These are phyloP conservation scores for Ceratocystiopsis brevicomis DNA, from an alignment of 2,329 filamentous ascomycete species.

Conservation along the genomic window DNA sequence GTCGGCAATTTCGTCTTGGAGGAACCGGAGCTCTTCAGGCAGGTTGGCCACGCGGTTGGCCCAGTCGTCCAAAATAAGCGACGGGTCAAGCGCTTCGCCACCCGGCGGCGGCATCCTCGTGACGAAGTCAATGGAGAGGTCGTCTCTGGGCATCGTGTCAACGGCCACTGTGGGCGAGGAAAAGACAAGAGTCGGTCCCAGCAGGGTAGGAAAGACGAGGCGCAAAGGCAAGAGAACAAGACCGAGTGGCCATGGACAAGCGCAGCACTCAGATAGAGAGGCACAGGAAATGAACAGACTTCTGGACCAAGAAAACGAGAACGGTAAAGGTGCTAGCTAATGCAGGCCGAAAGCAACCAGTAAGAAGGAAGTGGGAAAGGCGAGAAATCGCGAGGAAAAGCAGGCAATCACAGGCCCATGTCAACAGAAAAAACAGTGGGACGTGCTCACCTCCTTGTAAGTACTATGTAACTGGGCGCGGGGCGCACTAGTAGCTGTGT, in stretches of 20 bases:
- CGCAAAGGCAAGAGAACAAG: not conserved
- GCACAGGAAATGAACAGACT: not conserved
- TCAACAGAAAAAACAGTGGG: no score
- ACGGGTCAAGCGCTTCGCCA: conserved; percentile 40
- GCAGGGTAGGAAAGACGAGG: not conserved
- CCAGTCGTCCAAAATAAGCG: conserved; percentile 62
- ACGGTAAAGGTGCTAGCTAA: not conserved
- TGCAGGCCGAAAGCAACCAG: not conserved
- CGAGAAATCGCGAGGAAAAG: not conserved
- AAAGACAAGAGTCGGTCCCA: no score
- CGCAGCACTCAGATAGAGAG: not conserved
- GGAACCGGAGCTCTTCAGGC: conserved; percentile 63
- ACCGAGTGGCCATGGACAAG: not conserved
- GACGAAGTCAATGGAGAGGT: conserved; percentile 51
- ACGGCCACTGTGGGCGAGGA: not conserved
- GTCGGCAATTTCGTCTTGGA: conserved; percentile 66
- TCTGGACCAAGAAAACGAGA: not conserved
- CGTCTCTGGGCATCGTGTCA: conserved; percentile 48
- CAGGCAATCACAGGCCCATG: no score
- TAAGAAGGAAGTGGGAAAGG: not conserved
- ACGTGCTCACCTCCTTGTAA: no score
- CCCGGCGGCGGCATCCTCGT: conserved; percentile 45
- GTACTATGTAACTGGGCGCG: no score
- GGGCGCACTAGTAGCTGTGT: no score
- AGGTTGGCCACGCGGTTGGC: conserved; percentile 58